Conservation (phyloP, 106 monocot species). For the Dioscorea zingiberensis region DNA sequence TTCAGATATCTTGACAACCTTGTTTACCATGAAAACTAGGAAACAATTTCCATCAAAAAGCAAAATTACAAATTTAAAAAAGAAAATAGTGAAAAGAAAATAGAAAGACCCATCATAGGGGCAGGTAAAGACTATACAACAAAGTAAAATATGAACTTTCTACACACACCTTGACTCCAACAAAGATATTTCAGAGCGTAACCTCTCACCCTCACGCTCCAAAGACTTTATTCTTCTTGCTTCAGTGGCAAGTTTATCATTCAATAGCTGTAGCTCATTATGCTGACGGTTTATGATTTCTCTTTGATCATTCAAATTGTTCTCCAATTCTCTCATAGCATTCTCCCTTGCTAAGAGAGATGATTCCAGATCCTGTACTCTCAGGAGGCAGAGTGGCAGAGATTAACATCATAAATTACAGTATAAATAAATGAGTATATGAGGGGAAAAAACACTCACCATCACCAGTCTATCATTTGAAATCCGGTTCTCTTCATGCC, state of each 20-base stretch:
- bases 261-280: constrained; percentile 53
- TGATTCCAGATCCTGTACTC: constrained; percentile 61
- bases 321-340: constrained; percentile 60
- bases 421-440: constrained; percentile 6
- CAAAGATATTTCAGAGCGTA: constrained; percentile 80
- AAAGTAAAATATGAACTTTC: background rate
- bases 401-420: background rate
- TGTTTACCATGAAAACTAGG: too few relatives aligned
- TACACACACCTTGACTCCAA: constrained; percentile 80
- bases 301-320: constrained; percentile 55
- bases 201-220: constrained; percentile 83
- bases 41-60: background rate
- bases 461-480: constrained; percentile 27
- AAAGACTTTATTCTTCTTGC: constrained; percentile 65
- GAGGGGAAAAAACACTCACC: constrained; percentile 21
- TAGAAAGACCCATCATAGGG: background rate
- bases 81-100: background rate
- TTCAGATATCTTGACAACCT: too few relatives aligned
- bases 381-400: background rate
- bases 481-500: constrained; percentile 15
- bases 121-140: background rate
- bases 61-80: background rate
- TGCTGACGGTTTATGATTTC: constrained; percentile 62
- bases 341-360: constrained; percentile 48
- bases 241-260: constrained; percentile 69